phyloP scores from a whole-genome alignment of 2,329 filamentous ascomycete species.

The Penicillium sp. region DNA sequence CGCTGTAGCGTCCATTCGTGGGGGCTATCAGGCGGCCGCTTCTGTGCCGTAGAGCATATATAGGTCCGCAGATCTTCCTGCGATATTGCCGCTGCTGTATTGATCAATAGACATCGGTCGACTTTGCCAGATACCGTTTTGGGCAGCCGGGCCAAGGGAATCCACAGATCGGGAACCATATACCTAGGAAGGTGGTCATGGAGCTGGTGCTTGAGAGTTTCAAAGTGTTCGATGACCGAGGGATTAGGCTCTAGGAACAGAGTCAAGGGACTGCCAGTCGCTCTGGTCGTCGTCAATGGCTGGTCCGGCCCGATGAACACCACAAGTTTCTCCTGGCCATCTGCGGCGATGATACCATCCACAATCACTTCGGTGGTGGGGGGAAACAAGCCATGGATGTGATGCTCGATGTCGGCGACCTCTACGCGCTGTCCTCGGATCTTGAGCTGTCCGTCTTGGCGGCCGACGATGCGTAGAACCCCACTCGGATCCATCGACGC shows the following conservation, averaged over 20 bases:
- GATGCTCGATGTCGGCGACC: too few relatives aligned
- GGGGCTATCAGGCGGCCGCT: background rate
- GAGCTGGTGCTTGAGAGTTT: background rate
- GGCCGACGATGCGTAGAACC: too few relatives aligned
- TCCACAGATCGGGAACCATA: background rate
- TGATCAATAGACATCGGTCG: background rate
- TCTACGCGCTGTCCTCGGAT: too few relatives aligned
- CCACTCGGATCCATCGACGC: too few relatives aligned
- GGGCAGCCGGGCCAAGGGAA: background rate
- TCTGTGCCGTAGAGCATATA: background rate
- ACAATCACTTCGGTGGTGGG: too few relatives aligned
- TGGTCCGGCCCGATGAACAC: too few relatives aligned
- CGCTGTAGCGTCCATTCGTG: background rate
- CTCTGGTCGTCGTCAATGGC: too few relatives aligned
- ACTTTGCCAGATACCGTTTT: background rate
- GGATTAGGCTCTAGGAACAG: background rate
- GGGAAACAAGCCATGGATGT: too few relatives aligned
- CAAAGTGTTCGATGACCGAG: background rate
- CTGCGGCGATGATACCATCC: too few relatives aligned
- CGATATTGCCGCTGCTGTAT: background rate
- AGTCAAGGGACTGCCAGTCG: too few relatives aligned
- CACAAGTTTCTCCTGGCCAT: too few relatives aligned
- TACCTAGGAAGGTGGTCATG: background rate
- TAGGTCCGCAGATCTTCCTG: background rate
- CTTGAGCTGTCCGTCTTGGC: too few relatives aligned